Base-by-base conservation (phyloP, 2,329 filamentous ascomycete species). In the Venturia pyrina region DNA sequence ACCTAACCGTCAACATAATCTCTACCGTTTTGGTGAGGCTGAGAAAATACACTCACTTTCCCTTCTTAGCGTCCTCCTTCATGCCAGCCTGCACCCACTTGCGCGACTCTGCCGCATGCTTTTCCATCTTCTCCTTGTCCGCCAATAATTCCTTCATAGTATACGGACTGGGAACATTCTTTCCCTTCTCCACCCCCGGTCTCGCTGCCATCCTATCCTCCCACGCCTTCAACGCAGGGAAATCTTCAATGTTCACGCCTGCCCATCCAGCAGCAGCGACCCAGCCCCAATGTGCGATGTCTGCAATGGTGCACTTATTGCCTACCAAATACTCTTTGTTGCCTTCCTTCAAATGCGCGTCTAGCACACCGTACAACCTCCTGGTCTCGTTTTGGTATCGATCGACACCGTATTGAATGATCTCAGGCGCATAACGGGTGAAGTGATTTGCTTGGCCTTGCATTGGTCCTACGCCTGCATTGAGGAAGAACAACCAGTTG, bases 391-490 rank as follows among this genome's bases (percentile, higher is more conserved):
- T 75, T 15, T 69, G 68, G 71, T 84, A 85, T 8, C 81, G 74
- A 17, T 79, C 75, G 24, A 80, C 73, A 11, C 79, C 82, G 7
- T 73, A 77, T 0, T 74, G 75, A 6, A 84, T 5, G 67, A 80
- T 76, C 70, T 83, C 89, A 0, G 90, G 89, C 0, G 91, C 91
- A 72, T 96, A 96, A 66, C 90, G 85, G 61, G 79, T 80, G 77
- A 96, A 96, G 77, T 96, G 91, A 76, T 95, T 92, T 64, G 90
- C 84, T 75, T 96, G 90, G 57, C 75, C 88, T 73, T 93, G 90
- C 89, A 93, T 93, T 0, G 90, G 90, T 0, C 90, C 90, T 1
- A 93, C 79, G 1, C 90, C 90, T 2, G 87, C 88, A 77, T 93
- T 93, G 77, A 93, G 87, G 82, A 79, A 81, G 72, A 80, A 81